Evolutionary conservation across 1,284 basidiomycete species (phyloP).

Genomic region (Leccinum solheimii): DNA sequence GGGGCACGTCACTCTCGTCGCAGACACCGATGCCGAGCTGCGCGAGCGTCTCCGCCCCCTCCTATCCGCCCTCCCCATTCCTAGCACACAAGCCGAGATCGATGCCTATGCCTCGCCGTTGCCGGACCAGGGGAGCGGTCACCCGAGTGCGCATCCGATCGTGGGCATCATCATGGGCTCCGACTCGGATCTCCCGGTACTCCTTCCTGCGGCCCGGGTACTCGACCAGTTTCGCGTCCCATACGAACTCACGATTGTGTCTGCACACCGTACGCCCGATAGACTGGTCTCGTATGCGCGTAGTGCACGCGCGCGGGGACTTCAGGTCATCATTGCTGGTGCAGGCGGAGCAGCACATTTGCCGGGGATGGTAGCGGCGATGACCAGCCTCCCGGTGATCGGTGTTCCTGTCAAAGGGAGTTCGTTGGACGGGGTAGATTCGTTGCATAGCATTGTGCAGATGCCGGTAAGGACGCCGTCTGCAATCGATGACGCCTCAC

Average conservation of each 20-base stretch:
- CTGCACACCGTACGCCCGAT: constrained; percentile 93
- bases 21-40: constrained; percentile 78
- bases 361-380: constrained; percentile 96
- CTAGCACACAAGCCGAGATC: constrained; percentile 49
- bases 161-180: constrained; percentile 99
- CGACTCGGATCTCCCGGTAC: constrained; percentile 94
- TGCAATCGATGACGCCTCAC: not conserved
- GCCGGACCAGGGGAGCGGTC: constrained; percentile 45
- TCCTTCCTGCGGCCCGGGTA: constrained; percentile 87
- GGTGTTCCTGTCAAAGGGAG: constrained; percentile 98
- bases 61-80: constrained; percentile 62
- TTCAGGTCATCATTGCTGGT: constrained; percentile 86
- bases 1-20: constrained; percentile 95
- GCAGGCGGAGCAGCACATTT: constrained; percentile 97
- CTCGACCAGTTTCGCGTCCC: constrained; percentile 83
- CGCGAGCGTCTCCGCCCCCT: constrained; percentile 69
- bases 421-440: constrained; percentile 93
- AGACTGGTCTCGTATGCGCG: constrained; percentile 84
- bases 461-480: constrained; percentile 79
- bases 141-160: constrained; percentile 72
- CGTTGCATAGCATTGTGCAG: constrained; percentile 95
- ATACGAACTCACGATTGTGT: constrained; percentile 95
- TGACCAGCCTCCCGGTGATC: constrained; percentile 92
- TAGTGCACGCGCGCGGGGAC: constrained; percentile 73
- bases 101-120: constrained; percentile 55